Percentiles rank a stretch among this genome's conserved stretches.
Conservation (phyloP, 441 rosid genomes). For the Corymbia calophylla region DNA sequence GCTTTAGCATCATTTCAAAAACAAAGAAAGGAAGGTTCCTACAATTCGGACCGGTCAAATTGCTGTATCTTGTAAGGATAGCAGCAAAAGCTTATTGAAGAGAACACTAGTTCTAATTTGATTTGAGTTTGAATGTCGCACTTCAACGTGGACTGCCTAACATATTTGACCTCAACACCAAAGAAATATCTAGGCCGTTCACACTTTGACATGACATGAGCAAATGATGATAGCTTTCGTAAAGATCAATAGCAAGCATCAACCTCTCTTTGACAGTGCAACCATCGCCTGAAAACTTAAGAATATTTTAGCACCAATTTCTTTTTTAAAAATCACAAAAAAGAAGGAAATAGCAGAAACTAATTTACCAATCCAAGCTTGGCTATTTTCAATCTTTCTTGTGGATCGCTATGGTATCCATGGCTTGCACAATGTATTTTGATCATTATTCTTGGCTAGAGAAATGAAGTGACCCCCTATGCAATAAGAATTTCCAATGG, state of each 20-base stretch:
- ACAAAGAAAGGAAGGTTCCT: neutral
- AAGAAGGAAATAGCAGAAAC: neutral
- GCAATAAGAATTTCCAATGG: neutral
- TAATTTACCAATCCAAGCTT: neutral
- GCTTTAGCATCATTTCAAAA: neutral
- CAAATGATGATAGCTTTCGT: neutral
- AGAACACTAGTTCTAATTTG: neutral
- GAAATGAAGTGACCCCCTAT: neutral
- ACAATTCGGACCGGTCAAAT: neutral
- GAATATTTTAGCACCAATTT: neutral
- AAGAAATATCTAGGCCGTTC: neutral
- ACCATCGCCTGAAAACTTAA: neutral
- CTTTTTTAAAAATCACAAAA: neutral
- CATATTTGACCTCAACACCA: neutral
- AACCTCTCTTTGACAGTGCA: neutral
- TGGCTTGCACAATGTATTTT: neutral
- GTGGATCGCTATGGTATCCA: neutral
- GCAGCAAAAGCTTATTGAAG: neutral
- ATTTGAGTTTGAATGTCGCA: neutral
- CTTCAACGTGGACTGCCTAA: neutral
- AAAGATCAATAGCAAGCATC: neutral
- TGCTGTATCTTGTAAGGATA: neutral
- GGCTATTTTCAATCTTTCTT: neutral
- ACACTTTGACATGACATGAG: neutral
- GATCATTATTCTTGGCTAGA: neutral